Conservation (phyloP, 1,284 basidiomycete genomes). For the Mixia osmundae region DNA sequence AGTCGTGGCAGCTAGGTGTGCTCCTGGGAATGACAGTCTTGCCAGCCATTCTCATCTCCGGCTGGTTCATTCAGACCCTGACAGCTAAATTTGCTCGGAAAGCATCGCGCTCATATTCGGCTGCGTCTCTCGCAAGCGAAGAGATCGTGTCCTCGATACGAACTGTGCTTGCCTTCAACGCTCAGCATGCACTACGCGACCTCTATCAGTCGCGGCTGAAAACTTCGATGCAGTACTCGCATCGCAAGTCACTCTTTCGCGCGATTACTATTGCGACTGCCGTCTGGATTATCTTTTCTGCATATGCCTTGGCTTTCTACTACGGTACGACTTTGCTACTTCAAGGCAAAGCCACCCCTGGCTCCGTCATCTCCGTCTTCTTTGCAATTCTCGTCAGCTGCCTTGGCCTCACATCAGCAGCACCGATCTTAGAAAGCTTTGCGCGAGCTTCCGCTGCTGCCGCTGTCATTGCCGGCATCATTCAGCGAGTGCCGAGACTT, state of each 20-base stretch:
- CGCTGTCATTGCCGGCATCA: conserved; percentile 75
- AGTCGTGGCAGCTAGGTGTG: too few relatives aligned
- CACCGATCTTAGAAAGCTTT: conserved; percentile 63
- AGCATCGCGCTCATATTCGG: too few relatives aligned
- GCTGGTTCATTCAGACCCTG: too few relatives aligned
- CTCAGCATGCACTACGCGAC: conserved; percentile 37
- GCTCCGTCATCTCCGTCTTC: conserved; percentile 12
- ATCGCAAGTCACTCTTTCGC: too few relatives aligned
- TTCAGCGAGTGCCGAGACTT: conserved; percentile 63
- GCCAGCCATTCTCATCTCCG: too few relatives aligned
- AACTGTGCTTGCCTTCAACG: conserved; percentile 79
- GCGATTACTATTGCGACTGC: conserved; percentile 38
- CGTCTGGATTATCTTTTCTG: conserved; percentile 52
- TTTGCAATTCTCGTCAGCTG: conserved; percentile 9
- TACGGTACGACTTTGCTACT: conserved; percentile 28
- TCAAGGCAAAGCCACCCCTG: conserved; percentile 29
- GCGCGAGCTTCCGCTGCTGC: too few relatives aligned
- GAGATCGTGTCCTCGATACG: conserved; percentile 77
- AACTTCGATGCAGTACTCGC: conserved; percentile 49
- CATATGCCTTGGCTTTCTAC: conserved; percentile 21
- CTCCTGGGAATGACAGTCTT: too few relatives aligned
- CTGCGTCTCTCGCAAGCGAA: too few relatives aligned
- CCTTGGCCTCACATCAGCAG: conserved; percentile 40
- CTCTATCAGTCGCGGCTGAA: conserved; percentile 43
- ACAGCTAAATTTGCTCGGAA: too few relatives aligned